Base-by-base conservation (phyloP, 2,329 filamentous ascomycete species). In the Penicillium occitanis region DNA sequence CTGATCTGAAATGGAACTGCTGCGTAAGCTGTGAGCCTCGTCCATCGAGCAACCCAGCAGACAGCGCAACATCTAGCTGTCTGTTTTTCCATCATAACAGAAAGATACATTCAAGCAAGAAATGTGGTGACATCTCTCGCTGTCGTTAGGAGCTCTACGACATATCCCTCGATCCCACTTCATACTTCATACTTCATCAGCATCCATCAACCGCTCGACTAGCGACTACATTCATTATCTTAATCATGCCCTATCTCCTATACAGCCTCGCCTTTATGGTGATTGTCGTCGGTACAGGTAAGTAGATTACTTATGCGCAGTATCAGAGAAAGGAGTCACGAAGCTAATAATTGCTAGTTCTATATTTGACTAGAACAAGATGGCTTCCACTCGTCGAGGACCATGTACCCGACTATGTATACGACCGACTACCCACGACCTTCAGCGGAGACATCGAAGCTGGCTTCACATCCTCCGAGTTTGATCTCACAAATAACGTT, bases 371-470 rank as follows among this genome's bases (percentile, higher is more conserved):
- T 66, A 92, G 94, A 71, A 78, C 84, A 65, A 84, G 84, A 80
- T 98, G 95, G 95, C 80, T 90, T 53, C 88, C 86, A 65, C 82
- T 86, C 70, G 79, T 96, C 57, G 88, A 90, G 65, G 79, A 96
- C 60, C 88, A 90, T 65, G 83, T 88, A 35, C 83, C 85, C 61
- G 84, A 85, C 68, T 89, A 90, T 76, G 80, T 92, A 72, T 97
- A 98, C 82, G 85, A 89, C 62, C 90, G 87, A 37, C 86, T 98
- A 0, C 91, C 92, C 0, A 84, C 84, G 17, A 88, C 86, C 60
- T 99, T 98, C 81, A 84, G 88, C 51, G 88, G 86, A 70, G 95
- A 99, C 80, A 89, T 95, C 66, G 94, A 97, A 78, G 89, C 91
- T 17, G 95, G 95, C 22, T 86, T 99, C 33, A 90, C 89, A 50